Base-by-base conservation (phyloP, 139 green algal genomes). In the Pseudopediastrum boryanum region DNA sequence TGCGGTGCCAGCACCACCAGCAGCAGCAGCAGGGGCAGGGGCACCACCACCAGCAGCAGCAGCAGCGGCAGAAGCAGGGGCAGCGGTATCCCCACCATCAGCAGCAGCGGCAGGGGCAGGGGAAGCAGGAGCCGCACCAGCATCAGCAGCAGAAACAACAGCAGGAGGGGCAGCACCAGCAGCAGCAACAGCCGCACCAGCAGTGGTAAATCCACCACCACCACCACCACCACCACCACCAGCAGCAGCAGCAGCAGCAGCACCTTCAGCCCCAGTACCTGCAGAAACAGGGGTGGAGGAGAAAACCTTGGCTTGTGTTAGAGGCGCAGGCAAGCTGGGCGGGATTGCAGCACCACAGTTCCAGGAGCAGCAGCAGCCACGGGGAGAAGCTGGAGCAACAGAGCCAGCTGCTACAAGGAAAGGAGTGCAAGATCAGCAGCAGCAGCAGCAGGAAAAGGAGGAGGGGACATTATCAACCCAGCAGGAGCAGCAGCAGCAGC, bases 391-490 rank as follows among this genome's bases (percentile, higher is more conserved):
- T 31, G 38, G 36, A 66, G 58, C 58, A 39, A 13, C 58, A 66
- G 3, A 42, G 58, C 58, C 58, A 12, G 58, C 31, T 2, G 27
- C 3, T 66, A 31, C 4, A n/a, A 12, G 12, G 33, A 35, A 48
- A 21, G 33, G 31, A 5, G 10, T 2, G 29, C 62, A 43, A 38
- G 36, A 70, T 35, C 33, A 48, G 62, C 62, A 43, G 62, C 62
- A 70, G 62, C 61, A 69, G 33, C 61, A 69, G 61, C 77, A 69
- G n/a, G n/a, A n/a, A n/a, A n/a, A n/a, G n/a, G n/a, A n/a, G n/a
- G n/a, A n/a, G n/a, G n/a, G n/a, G n/a, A n/a, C n/a, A n/a, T n/a
- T n/a, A n/a, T n/a, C n/a, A n/a, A n/a, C n/a, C n/a, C n/a, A n/a
- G 35, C 61, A 69, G 61, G 35, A 44, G 29, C 61, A 69, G 61